A percentile compares a stretch with the other conserved stretches of the same genome.
Conservation (phyloP, 441 rosid species). For the Erodium chrysanthum region DNA sequence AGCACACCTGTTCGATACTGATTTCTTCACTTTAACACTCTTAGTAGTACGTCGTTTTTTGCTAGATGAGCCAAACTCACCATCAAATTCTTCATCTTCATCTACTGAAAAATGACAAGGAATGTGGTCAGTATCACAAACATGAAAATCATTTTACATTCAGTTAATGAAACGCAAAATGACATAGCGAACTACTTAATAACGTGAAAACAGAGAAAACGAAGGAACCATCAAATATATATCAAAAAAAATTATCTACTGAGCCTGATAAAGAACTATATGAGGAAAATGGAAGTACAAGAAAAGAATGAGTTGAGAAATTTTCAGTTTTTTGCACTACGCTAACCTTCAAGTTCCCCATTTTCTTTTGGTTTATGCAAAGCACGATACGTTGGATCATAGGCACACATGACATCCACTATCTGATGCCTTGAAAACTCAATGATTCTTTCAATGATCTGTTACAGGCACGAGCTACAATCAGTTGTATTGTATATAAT, state of each 20-base stretch:
- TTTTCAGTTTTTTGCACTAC: slow-evolving; percentile 17
- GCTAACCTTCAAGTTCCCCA: slow-evolving; percentile 64
- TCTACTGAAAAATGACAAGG: slow-evolving; percentile 42
- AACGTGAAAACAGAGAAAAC: neutral
- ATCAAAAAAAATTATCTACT: neutral
- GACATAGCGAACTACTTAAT: neutral
- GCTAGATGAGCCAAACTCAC: slow-evolving; percentile 61
- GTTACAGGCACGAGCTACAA: slow-evolving; percentile 19
- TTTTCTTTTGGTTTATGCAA: slow-evolving; percentile 73
- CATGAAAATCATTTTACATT: neutral
- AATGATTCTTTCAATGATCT: slow-evolving; percentile 93
- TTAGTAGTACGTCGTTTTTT: slow-evolving; percentile 65
- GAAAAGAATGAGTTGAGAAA: slow-evolving; percentile 13
- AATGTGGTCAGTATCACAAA: slow-evolving; percentile 13
- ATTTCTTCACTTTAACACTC: slow-evolving; percentile 69
- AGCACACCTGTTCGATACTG: slow-evolving; percentile 63
- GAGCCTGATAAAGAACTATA: neutral
- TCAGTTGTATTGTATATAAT: slow-evolving; percentile 12
- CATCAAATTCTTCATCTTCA: slow-evolving; percentile 73
- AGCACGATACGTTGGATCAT: slow-evolving; percentile 81
- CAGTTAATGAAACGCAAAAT: slow-evolving; percentile 7
- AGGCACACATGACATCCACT: slow-evolving; percentile 77
- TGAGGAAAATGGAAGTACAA: slow-evolving; percentile 13
- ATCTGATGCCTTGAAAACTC: slow-evolving; percentile 92
- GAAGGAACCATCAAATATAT: slow-evolving; percentile 1